Conservation (phyloP, 1,284 basidiomycete genomes). For the Cutaneotrichosporon spelunceum region DNA sequence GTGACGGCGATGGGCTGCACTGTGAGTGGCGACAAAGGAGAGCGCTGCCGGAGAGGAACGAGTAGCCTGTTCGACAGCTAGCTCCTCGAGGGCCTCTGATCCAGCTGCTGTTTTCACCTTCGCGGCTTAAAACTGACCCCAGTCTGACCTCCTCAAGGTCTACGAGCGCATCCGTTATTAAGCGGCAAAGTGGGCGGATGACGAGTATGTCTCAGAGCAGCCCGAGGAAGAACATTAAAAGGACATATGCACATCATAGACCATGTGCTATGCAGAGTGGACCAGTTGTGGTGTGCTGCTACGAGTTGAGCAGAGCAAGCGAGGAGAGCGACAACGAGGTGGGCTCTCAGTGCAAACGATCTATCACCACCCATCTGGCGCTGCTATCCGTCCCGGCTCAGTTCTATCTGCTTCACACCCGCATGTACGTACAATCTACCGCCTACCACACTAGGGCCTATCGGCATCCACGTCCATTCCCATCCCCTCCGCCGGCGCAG, state of each 20-base stretch:
- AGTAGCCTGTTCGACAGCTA: no score
- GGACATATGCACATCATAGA: not conserved
- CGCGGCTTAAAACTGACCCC: constrained; percentile 17
- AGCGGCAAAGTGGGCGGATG: not conserved
- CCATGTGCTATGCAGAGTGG: not conserved
- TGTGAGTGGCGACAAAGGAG: constrained; percentile 43
- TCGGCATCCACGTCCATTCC: constrained; percentile 17
- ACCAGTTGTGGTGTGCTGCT: not conserved
- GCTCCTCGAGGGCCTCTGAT: not conserved
- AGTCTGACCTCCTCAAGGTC: constrained; percentile 51
- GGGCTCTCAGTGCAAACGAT: not conserved
- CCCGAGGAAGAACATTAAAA: not conserved
- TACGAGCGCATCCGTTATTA: constrained; percentile 42
- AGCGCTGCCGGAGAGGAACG: no score
- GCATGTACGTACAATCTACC: constrained; percentile 12
- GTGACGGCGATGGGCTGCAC: constrained; percentile 96
- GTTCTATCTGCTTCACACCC: not conserved
- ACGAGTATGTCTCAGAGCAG: not conserved
- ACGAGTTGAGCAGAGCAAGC: not conserved
- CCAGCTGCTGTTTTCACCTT: no score
- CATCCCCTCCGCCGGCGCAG: not conserved
- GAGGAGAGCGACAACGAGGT: not conserved
- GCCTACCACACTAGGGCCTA: constrained; percentile 9
- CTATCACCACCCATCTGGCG: not conserved
- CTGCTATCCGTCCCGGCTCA: not conserved